phyloP scores from a whole-genome alignment of 2,329 filamentous ascomycete genomes.

The Pyrenophora tritici-repentis region DNA sequence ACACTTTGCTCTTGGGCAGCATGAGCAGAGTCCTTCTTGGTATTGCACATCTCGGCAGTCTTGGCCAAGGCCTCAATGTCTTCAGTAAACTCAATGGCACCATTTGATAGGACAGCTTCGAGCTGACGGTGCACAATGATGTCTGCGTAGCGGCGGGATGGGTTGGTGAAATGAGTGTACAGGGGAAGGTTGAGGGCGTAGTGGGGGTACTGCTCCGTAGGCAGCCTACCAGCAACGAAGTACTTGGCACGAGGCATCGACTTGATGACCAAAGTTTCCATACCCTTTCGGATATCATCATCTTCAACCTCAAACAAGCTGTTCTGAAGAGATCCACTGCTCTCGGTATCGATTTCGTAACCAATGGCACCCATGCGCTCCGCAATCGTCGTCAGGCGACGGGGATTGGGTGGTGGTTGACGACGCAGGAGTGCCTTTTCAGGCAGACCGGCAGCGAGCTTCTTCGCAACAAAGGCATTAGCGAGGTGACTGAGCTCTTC shows the following conservation, averaged over 20 bases:
- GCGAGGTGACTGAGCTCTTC: slow-evolving; percentile 95
- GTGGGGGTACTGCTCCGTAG: slow-evolving; percentile 79
- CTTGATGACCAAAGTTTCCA: slow-evolving; percentile 95
- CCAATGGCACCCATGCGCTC: slow-evolving; percentile 92
- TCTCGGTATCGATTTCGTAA: slow-evolving; percentile 85
- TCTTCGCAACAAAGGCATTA: slow-evolving; percentile 86
- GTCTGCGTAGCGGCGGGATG: slow-evolving; percentile 91
- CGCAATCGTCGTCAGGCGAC: slow-evolving; percentile 86
- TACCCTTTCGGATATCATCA: slow-evolving; percentile 87
- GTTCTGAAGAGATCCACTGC: slow-evolving; percentile 89
- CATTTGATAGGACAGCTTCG: slow-evolving; percentile 81
- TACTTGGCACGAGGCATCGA: slow-evolving; percentile 97
- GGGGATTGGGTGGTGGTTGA: slow-evolving; percentile 81
- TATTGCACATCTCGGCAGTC: slow-evolving; percentile 94
- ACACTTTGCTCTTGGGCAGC: slow-evolving; percentile 98
- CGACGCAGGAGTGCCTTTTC: slow-evolving; percentile 92
- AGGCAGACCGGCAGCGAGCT: slow-evolving; percentile 75
- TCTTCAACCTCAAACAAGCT: slow-evolving; percentile 94
- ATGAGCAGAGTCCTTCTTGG: slow-evolving; percentile 97
- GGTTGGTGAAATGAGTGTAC: slow-evolving; percentile 97
- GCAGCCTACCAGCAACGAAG: slow-evolving; percentile 79
- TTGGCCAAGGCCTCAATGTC: slow-evolving; percentile 88
- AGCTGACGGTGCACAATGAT: slow-evolving; percentile 95
- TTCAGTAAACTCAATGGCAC: slow-evolving; percentile 81
- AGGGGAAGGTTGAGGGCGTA: slow-evolving; percentile 90